Evolutionary conservation across 352 stramenopile species (phyloP), one percentile per base, ranked within the genome.

Genomic region (Elongisporangium undulatum): DNA sequence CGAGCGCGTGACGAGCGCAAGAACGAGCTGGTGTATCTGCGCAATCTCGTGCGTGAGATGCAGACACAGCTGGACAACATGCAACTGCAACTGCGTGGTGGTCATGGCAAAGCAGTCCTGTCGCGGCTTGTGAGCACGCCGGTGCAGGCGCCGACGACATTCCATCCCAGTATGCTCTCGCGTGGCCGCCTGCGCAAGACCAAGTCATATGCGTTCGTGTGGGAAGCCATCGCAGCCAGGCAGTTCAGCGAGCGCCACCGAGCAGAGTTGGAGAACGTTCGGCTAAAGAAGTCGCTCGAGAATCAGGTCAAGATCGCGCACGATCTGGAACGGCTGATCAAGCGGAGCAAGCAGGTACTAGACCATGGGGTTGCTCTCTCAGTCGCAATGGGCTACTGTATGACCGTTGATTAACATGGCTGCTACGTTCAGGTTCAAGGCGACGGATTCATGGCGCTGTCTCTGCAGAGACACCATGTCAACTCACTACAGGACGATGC

Each of bases 141-240:
- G 12, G 34, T 45, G 34, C 34, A 17, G 12, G 34, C 34, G 34
- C 34, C 34, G 4, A 17, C 34, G 34, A 45, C 12, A 12, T 45
- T 45, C 12, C 34, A 45, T 17, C 34, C 34, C 9, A 45, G 13
- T 45, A 45, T 45, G 34, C 34, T 45, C 0, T 45, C 34, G 34
- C 34, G 34, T 45, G 34, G 34, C 10, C 34, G 34, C 10, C 10
- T 45, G 12, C 34, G 34, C 2, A 45, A 45, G 34, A 12, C 34
- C 34, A 45, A 45, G 34, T 45, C 34, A 1, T 45, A 45, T 17
- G 34, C 34, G 2, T 45, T 45, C 12, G 64, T 82, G 22, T 82
- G 71, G 74, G 70, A 72, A 12, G 68, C 70, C 50, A 72, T 82
- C 58, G 71, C 74, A 13, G 62, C 57, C 24, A 68, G 75, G 39